A percentile compares a stretch with the other conserved stretches of the same genome.
Evolutionary conservation across 352 stramenopile species (phyloP).

Genomic region (Phytophthora melonis): DNA sequence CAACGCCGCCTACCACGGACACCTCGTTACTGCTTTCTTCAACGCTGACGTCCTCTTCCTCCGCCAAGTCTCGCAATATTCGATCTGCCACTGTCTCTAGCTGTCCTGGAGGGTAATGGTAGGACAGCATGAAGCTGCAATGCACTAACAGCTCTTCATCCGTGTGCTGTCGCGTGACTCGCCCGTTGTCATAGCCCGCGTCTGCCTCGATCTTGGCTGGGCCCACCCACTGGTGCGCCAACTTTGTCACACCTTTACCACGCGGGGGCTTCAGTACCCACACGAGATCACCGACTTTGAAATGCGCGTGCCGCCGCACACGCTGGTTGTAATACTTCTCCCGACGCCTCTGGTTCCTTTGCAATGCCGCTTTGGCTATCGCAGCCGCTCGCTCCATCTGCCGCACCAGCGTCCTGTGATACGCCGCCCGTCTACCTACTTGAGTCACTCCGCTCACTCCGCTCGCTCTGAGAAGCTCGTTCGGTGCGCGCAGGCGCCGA

Average conservation of each 20-base stretch:
- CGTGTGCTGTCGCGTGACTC: not conserved
- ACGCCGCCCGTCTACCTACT: not conserved
- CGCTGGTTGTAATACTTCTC: not conserved
- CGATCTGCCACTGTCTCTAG: not conserved
- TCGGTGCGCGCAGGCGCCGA: not conserved
- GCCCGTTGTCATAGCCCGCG: not conserved
- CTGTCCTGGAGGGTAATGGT: not conserved
- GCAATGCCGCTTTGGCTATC: not conserved
- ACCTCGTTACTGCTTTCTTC: not conserved
- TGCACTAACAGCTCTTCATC: not conserved
- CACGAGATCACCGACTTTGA: not conserved
- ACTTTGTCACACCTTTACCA: not conserved
- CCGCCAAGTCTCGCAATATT: not conserved
- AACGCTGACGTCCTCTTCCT: not conserved
- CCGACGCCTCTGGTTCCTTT: not conserved
- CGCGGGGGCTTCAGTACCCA: not conserved
- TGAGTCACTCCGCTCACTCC: not conserved
- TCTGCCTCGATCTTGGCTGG: not conserved
- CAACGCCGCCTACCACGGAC: not conserved
- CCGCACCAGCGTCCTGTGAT: not conserved
- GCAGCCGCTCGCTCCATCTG: not conserved
- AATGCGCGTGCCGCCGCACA: not conserved
- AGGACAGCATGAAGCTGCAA: not conserved
- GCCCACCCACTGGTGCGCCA: slow-evolving; percentile 2
- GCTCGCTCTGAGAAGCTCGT: not conserved